A percentile compares a stretch with the other conserved stretches of the same genome.
These are phyloP conservation scores for Cryptococcus jaspeensis DNA, from an alignment of 1,284 basidiomycete species.

Conservation along the genomic window DNA sequence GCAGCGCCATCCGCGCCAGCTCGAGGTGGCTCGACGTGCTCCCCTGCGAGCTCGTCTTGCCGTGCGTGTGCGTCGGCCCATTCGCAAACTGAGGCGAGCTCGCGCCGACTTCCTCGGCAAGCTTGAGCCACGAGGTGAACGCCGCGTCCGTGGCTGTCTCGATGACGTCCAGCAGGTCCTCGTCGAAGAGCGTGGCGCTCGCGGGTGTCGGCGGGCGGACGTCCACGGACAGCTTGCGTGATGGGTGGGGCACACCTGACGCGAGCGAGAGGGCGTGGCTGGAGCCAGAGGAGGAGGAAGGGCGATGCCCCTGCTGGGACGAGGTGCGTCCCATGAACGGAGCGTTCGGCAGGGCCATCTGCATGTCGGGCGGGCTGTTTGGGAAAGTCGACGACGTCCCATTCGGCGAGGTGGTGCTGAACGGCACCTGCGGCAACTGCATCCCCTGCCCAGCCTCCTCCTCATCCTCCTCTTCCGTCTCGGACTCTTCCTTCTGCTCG, in stretches of 20 bases:
- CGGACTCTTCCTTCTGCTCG: conserved; percentile 17
- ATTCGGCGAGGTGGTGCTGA: conserved; percentile 8
- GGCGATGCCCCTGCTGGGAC: conserved; percentile 30
- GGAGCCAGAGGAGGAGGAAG: conserved; percentile 39
- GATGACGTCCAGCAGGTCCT: conserved; percentile 53
- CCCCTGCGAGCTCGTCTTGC: conserved; percentile 23
- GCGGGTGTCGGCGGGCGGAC: conserved; percentile 48
- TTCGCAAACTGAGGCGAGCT: conserved; percentile 21
- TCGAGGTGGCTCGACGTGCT: conserved; percentile 17
- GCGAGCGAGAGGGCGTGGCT: conserved; percentile 25
- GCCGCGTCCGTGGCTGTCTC: conserved; percentile 54
- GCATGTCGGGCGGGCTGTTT: conserved; percentile 20
- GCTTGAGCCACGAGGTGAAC: conserved; percentile 52
- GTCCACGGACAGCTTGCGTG: conserved; percentile 44
- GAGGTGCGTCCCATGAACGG: conserved; percentile 16
- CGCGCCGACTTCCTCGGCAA: conserved; percentile 52
- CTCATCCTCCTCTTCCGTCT: conserved; percentile 18
- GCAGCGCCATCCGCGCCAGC: conserved; percentile 11
- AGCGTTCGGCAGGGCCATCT: conserved; percentile 5
- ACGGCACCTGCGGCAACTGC: conserved; percentile 1
- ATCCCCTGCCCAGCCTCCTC: conserved; percentile 19
- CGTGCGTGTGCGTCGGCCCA: conserved; percentile 12
- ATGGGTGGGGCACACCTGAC: conserved; percentile 9
- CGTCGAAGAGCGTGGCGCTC: conserved; percentile 50
- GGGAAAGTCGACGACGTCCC: conserved; percentile 14